These are phyloP conservation scores for Anaeromyces robustus DNA, from an alignment of 192 early-diverging fungal species.

Conservation along the genomic window DNA sequence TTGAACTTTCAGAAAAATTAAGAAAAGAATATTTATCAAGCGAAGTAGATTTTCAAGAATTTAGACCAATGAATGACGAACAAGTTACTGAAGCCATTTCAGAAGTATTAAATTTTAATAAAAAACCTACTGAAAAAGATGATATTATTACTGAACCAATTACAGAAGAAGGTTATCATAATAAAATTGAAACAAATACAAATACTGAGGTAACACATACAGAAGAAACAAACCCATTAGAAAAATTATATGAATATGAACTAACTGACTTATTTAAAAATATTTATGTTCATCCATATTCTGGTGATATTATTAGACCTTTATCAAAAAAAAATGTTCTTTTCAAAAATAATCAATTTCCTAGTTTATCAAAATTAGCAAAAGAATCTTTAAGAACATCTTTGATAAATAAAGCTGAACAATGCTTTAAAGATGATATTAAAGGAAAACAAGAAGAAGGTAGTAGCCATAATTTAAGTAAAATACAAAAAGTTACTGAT, in stretches of 20 bases:
- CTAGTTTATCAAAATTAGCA: not conserved
- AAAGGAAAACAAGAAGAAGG: not conserved
- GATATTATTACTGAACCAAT: not conserved
- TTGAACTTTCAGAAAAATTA: not conserved
- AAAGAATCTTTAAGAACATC: not conserved
- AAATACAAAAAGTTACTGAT: not conserved
- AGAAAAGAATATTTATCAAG: not conserved
- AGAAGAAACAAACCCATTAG: not conserved
- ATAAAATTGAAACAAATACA: too few relatives aligned
- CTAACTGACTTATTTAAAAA: not conserved
- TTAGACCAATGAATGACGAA: not conserved
- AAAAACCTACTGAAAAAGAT: not conserved
- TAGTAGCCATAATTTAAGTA: not conserved
- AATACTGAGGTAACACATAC: too few relatives aligned
- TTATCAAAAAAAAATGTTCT: not conserved
- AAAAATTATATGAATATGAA: not conserved
- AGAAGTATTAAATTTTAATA: not conserved
- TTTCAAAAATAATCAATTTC: not conserved
- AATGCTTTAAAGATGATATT: not conserved
- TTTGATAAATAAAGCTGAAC: not conserved
- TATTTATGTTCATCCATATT: not conserved
- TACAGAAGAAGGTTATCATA: not conserved
- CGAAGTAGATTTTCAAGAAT: not conserved
- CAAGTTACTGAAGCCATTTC: not conserved
- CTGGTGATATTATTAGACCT: not conserved